A percentile compares a stretch with the other conserved stretches of the same genome.
Evolutionary conservation across 108 stramenopile species (phyloP).

Genomic region (Cyclotella atomus): DNA sequence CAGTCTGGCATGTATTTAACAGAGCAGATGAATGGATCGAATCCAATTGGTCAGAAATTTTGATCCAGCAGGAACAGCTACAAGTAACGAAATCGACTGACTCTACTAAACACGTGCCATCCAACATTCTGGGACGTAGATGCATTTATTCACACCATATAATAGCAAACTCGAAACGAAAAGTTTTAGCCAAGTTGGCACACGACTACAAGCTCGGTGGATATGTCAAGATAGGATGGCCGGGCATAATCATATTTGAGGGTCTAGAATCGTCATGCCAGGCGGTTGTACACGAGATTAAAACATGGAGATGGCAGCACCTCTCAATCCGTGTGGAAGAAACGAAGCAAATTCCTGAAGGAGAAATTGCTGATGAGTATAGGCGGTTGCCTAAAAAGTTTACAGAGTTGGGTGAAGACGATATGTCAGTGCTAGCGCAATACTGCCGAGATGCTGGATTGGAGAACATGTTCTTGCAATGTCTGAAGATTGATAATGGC

Average conservation of each 20-base stretch:
- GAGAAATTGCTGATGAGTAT: conserved; percentile 11
- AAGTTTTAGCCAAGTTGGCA: conserved; percentile 61
- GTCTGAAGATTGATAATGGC: conserved; percentile 68
- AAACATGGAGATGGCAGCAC: conserved; percentile 75
- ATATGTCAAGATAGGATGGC: conserved; percentile 85
- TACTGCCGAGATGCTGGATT: conserved; percentile 69
- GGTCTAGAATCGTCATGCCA: conserved; percentile 66
- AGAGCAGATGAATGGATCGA: conserved; percentile 75
- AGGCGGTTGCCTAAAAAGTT: conserved; percentile 32
- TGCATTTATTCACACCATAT: conserved; percentile 89
- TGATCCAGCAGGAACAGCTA: background rate
- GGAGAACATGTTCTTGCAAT: conserved; percentile 67
- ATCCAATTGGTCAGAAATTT: conserved; percentile 52
- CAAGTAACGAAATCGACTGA: background rate
- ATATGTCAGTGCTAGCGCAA: conserved; percentile 70
- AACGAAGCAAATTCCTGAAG: conserved; percentile 30
- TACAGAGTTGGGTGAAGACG: conserved; percentile 58
- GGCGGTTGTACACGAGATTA: conserved; percentile 67
- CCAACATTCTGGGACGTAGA: conserved; percentile 44
- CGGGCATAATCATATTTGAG: conserved; percentile 79
- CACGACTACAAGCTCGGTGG: conserved; percentile 66
- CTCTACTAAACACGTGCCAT: background rate
- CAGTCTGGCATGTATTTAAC: conserved; percentile 65
- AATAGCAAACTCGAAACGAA: conserved; percentile 80
- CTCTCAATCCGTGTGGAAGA: conserved; percentile 78